These are phyloP conservation scores for Ajuga reptans DNA, from an alignment of 305 asterid genomes.

Conservation along the genomic window DNA sequence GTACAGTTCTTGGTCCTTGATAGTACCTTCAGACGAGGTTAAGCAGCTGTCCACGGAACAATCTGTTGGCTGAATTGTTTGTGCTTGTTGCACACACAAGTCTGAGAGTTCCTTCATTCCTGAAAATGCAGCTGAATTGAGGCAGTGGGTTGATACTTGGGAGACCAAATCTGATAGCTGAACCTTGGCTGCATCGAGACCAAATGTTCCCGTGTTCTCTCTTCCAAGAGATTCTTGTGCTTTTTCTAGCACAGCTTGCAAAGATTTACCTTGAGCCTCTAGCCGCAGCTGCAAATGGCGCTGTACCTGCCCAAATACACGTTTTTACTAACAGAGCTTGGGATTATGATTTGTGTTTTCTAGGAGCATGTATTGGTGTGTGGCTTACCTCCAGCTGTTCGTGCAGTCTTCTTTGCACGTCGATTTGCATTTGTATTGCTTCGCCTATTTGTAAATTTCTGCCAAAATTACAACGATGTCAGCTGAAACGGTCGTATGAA, in stretches of 20 bases:
- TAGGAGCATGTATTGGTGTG: not conserved
- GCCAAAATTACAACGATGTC: conserved; percentile 21
- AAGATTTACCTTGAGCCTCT: conserved; percentile 92
- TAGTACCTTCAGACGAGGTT: conserved; percentile 56
- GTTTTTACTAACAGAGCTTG: not conserved
- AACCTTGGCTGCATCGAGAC: conserved; percentile 73
- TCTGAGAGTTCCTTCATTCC: conserved; percentile 52
- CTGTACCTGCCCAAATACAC: conserved; percentile 57
- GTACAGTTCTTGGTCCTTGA: conserved; percentile 49
- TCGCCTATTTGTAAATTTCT: conserved; percentile 68
- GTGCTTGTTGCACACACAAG: conserved; percentile 43
- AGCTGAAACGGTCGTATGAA: conserved; percentile 14
- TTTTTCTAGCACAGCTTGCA: conserved; percentile 81
- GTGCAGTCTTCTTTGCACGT: conserved; percentile 75
- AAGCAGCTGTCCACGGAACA: conserved; percentile 71
- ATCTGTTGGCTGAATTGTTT: conserved; percentile 46
- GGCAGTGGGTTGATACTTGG: conserved; percentile 72
- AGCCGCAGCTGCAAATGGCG: conserved; percentile 81
- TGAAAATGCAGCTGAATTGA: conserved; percentile 55
- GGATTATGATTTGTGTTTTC: not conserved
- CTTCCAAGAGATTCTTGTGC: conserved; percentile 89
- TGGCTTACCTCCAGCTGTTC: conserved; percentile 81
- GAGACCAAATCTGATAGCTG: conserved; percentile 72
- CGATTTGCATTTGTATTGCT: conserved; percentile 89
- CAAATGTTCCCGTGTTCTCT: conserved; percentile 57